A percentile compares a stretch with the other conserved stretches of the same genome.
Evolutionary conservation across 768 basidiomycete genomes (phyloP).

Genomic region (Trametes meyenii): DNA sequence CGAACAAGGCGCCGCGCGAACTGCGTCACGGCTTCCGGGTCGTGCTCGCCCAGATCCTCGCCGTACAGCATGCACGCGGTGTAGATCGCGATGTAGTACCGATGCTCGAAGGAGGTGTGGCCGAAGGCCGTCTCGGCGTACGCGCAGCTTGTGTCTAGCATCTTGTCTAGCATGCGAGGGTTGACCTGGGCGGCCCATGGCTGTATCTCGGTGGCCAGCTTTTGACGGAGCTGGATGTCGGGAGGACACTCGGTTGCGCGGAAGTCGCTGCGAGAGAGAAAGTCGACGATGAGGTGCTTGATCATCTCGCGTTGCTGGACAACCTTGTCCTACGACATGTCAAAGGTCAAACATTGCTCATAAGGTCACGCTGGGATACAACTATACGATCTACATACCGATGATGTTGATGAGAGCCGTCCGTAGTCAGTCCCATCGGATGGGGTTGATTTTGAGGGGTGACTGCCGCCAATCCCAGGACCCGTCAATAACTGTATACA

Average conservation of each 20-base stretch:
- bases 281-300: slow-evolving; percentile 3
- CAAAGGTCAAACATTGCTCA: not conserved
- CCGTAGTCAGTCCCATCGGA: too few relatives aligned
- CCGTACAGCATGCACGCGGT: slow-evolving; percentile 41
- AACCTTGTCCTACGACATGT: not conserved
- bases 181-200: slow-evolving; percentile 7
- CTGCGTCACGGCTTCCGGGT: slow-evolving; percentile 32
- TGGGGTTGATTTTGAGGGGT: too few relatives aligned
- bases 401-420: not conserved
- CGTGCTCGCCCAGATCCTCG: slow-evolving; percentile 40
- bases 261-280: slow-evolving; percentile 4
- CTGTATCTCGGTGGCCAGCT: slow-evolving; percentile 1
- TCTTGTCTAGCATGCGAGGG: slow-evolving; percentile 8
- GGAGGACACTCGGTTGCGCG: not conserved
- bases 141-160: slow-evolving; percentile 20
- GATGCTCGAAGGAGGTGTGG: slow-evolving; percentile 21
- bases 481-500: too few relatives aligned
- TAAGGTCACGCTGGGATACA: not conserved
- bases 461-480: too few relatives aligned
- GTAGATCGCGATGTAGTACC: slow-evolving; percentile 43
- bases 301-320: not conserved
- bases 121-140: slow-evolving; percentile 22
- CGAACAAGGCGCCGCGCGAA: slow-evolving; percentile 41
- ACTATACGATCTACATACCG: not conserved
- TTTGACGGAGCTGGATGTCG: slow-evolving; percentile 4